Conservation (phyloP, 345 rosid species). For the Eutrema japonicum region DNA sequence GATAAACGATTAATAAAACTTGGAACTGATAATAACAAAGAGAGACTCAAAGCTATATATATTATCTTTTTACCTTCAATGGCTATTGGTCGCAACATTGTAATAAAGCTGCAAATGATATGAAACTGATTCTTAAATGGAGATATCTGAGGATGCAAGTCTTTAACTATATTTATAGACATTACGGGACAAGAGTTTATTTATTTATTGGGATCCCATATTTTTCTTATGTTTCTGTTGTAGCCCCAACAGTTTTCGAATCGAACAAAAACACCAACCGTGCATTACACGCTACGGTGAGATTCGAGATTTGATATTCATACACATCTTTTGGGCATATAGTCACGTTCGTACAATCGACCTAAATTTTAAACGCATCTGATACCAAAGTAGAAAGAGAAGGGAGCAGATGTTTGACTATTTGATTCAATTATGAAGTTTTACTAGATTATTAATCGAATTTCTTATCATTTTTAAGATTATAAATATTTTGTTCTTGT, state of each 20-base stretch:
- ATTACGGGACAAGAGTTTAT: too few species aligned
- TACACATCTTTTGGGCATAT: neutral
- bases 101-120: neutral
- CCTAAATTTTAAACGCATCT: neutral
- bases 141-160: too few species aligned
- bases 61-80: conserved; percentile 11
- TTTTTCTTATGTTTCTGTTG: neutral
- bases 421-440: too few species aligned
- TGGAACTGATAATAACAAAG: neutral
- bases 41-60: neutral
- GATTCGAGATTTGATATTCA: conserved; percentile 1
- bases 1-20: neutral
- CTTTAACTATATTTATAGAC: too few species aligned
- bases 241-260: conserved; percentile 1
- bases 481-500: too few species aligned
- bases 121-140: neutral
- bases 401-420: neutral
- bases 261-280: neutral
- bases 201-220: neutral
- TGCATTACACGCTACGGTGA: neutral
- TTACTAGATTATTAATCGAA: too few species aligned
- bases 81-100: conserved; percentile 28
- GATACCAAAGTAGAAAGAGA: neutral
- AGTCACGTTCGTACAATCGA: neutral
- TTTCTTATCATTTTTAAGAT: too few species aligned